Base-by-base conservation (phyloP, 352 stramenopile species). In the Phytophthora cryptogea region DNA sequence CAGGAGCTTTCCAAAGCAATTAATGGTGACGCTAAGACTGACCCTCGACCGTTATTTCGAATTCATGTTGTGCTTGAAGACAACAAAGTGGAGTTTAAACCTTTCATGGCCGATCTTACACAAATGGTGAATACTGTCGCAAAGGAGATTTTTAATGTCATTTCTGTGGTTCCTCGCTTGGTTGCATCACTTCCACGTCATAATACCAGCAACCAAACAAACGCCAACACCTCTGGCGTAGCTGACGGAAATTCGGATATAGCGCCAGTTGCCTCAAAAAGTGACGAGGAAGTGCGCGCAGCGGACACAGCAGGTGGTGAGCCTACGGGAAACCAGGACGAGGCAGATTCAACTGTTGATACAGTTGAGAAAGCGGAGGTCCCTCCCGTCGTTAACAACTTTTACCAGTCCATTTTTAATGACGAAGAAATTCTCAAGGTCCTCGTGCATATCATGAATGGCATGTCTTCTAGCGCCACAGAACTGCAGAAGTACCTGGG, bases 351-450 rank as follows among this genome's bases (percentile, higher is more conserved):
- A n/a, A 45, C 20, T 5, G 32, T 31, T 3, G 55, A 68, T 42
- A 11, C 42, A 51, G 14, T 53, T 8, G 50, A 60, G 13, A 70
- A 67, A 45, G n/a, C 8, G 6, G 55, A 70, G 3, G 2, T 23
- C 20, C 35, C 49, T 4, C 30, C 43, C 13, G 58, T 36, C 28
- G 55, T 65, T 23, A 92, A 74, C 66, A 92, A 86, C 31, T 98
- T 97, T 49, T 98, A 97, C 59, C 83, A 97, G 48, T 94, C 86
- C n/a, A 97, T 98, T 50, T 97, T 93, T 57, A 97, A 98, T 44
- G 94, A 98, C 56, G 89, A 97, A 68, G 95, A 98, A 53, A 98
- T 97, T 33, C 68, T 98, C 3, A 98, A 98, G 60, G 86, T 98
- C 9, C 74, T 97, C 6, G 91, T 98, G 1, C 87, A 97, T 47